Conservation (phyloP, 2,329 filamentous ascomycete genomes). For the Nemania abortiva region DNA sequence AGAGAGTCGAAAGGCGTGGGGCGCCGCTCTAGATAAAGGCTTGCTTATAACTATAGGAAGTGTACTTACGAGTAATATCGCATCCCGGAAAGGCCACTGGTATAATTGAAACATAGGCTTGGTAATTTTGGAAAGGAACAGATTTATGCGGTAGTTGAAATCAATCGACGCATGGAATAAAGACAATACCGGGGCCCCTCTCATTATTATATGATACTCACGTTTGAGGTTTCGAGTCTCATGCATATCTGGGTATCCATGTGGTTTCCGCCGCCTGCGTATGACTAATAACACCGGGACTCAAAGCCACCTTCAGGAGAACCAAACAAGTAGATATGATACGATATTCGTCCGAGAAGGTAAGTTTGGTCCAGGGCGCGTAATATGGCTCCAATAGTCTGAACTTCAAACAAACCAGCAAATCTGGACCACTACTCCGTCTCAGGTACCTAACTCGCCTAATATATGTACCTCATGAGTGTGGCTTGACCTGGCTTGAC, state of each 20-base stretch:
- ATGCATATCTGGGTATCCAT: neutral
- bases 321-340: neutral
- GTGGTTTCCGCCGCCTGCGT: neutral
- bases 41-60: neutral
- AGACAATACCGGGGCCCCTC: constrained; percentile 19
- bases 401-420: neutral
- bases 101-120: neutral
- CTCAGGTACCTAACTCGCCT: neutral
- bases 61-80: neutral
- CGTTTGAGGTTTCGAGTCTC: constrained; percentile 26
- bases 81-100: neutral
- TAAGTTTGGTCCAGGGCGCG: neutral
- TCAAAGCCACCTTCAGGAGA: too few species aligned
- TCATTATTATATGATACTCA: constrained; percentile 22
- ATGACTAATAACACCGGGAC: neutral
- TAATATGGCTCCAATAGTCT: neutral
- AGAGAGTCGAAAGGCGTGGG: too few species aligned
- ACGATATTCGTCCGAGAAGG: neutral
- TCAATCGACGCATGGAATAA: neutral
- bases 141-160: neutral
- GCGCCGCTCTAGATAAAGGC: too few species aligned
- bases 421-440: neutral
- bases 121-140: neutral
- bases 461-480: neutral
- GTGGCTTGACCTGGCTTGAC: neutral